phyloP scores from a whole-genome alignment of 352 stramenopile genomes.

The Elongisporangium undulatum region DNA sequence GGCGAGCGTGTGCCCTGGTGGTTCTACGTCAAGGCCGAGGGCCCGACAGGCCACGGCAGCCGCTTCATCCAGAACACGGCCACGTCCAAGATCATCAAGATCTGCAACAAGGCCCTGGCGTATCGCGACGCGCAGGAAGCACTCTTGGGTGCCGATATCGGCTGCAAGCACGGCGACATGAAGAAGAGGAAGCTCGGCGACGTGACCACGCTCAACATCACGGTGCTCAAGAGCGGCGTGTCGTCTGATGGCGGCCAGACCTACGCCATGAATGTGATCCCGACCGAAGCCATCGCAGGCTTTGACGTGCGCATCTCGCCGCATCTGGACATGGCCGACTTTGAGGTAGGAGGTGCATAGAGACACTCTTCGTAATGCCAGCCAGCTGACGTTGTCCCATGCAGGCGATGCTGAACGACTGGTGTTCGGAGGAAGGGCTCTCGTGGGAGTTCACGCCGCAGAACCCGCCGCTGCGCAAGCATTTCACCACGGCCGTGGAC shows the following conservation, averaged over 20 bases:
- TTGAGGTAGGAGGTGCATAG: constrained; percentile 29
- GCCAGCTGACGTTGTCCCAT: no score
- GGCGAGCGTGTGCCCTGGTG: constrained; percentile 93
- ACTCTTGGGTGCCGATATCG: constrained; percentile 54
- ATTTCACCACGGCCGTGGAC: constrained; percentile 55
- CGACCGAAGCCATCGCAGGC: constrained; percentile 84
- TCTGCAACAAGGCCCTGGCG: constrained; percentile 75
- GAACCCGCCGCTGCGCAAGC: constrained; percentile 38
- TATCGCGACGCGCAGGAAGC: constrained; percentile 90
- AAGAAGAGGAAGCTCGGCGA: constrained; percentile 91
- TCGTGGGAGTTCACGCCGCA: constrained; percentile 72
- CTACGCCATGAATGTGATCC: constrained; percentile 94
- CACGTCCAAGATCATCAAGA: constrained; percentile 91
- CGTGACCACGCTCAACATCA: constrained; percentile 96
- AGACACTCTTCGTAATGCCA: no score
- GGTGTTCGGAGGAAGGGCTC: constrained; percentile 86
- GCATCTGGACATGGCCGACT: constrained; percentile 76
- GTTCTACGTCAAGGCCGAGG: constrained; percentile 79
- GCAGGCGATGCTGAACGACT: constrained; percentile 84
- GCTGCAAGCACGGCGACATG: constrained; percentile 91
- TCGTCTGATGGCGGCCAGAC: constrained; percentile 59
- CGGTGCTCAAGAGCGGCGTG: constrained; percentile 90
- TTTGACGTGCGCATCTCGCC: constrained; percentile 95
- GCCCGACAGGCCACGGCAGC: constrained; percentile 82
- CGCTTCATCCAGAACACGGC: constrained; percentile 95